Base-by-base conservation (phyloP, 225 moss, liverwort and hornwort genomes). In the Asterella californica region DNA sequence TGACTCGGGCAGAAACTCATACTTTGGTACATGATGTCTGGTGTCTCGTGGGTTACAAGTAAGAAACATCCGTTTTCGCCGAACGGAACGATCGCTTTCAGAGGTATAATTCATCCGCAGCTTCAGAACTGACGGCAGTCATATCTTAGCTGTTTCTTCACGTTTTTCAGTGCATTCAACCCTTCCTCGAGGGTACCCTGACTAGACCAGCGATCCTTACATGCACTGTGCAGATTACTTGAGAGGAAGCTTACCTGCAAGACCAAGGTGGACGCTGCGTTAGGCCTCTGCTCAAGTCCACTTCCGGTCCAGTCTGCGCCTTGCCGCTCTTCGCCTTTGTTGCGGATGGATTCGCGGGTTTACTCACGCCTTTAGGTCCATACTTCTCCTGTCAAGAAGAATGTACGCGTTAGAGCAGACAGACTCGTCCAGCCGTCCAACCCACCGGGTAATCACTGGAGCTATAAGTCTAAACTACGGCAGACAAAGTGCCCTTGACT, bases 221-320 rank as follows among this genome's bases (percentile, higher is more conserved):
- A 42, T 42, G 42, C 42, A 42, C 7, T 42, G 4, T 42, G 42
- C 42, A 7, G 42, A 42, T 3, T 42, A 42, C 42, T 7, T 42
- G 42, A 42, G 42, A 42, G 42, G 4, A 52, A 24, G 25, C 75
- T 37, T 42, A 96, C 96, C 94, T 94, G 92, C 96, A 97, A 48
- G 82, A 86, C 96, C 96, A 97, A 74, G 96, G 96, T 86, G 93
- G 84, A 75, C 7, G 30, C 60, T 86, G 82, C 64, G 96, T 89
- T 63, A 97, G 81, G 47, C 96, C 96, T 29, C 88, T 50, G 82
- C 84, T 90, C 55, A 91, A 76, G 83, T 94, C 89, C 34, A 87
- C 45, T 63, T 86, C 89, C 24, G 81, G 86, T 72, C 84, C 79
- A 29, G 60, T 81, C n/a, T 69, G 79, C 47, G 67, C 74, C 24